These are phyloP conservation scores for Decorospora gaudefroyi DNA, from an alignment of 2,329 filamentous ascomycete species.

Conservation along the genomic window DNA sequence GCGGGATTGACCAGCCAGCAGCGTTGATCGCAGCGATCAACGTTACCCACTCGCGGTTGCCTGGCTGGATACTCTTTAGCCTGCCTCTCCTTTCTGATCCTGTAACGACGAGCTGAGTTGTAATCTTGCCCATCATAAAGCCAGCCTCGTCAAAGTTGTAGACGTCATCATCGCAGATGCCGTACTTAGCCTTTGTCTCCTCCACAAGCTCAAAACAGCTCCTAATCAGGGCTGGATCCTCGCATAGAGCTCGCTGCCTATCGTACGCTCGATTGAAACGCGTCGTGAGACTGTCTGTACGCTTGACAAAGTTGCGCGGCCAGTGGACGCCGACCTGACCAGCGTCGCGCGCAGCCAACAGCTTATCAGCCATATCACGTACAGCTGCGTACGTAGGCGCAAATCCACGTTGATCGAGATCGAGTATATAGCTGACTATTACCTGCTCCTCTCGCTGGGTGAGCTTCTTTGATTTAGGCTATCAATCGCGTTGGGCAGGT, in stretches of 20 bases:
- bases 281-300: slow-evolving; percentile 1
- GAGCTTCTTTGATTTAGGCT: slow-evolving; percentile 4
- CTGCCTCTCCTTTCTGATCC: slow-evolving; percentile 5
- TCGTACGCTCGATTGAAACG: too few relatives aligned
- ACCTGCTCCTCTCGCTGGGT: slow-evolving; percentile 1
- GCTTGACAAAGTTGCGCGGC: neutral
- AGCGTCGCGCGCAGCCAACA: neutral
- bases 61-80: slow-evolving; percentile 10
- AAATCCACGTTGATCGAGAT: slow-evolving; percentile 1
- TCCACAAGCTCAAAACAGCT: slow-evolving; percentile 15
- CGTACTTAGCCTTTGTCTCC: slow-evolving; percentile 18
- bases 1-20: slow-evolving; percentile 2
- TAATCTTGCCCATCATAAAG: slow-evolving; percentile 13
- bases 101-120: slow-evolving; percentile 10
- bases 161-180: slow-evolving; percentile 4
- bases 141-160: slow-evolving; percentile 8
- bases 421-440: slow-evolving; percentile 1
- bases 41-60: slow-evolving; percentile 6
- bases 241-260: too few relatives aligned
- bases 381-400: neutral
- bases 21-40: slow-evolving; percentile 4
- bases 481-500: too few relatives aligned
- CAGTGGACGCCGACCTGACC: neutral
- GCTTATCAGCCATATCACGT: neutral
- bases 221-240: too few relatives aligned